Percentiles rank a stretch among this genome's conserved stretches.
Conservation (phyloP, 1,139 yeast species). For the Ogataea hybrid region DNA sequence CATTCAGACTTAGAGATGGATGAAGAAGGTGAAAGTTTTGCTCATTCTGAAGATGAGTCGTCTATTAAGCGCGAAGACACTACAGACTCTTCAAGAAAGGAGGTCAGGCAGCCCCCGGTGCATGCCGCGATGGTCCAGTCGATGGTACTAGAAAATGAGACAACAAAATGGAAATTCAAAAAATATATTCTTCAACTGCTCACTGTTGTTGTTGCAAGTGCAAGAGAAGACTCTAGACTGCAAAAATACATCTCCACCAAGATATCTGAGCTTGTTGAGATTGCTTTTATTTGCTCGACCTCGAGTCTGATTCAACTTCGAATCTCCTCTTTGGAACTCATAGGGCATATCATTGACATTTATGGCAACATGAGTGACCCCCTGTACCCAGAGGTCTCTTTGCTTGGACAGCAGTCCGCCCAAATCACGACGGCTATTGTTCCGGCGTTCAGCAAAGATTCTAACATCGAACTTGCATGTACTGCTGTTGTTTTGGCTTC, state of each 20-base stretch:
- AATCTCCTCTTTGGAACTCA: slow-evolving; percentile 61
- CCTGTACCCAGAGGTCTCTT: slow-evolving; percentile 64
- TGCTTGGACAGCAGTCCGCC: slow-evolving; percentile 91
- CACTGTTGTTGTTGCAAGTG: slow-evolving; percentile 45
- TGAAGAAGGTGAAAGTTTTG: slow-evolving; percentile 27
- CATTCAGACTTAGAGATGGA: slow-evolving; percentile 15
- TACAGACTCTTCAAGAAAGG: slow-evolving; percentile 22
- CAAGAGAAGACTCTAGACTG: slow-evolving; percentile 41
- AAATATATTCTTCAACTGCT: slow-evolving; percentile 59
- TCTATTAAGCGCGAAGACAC: slow-evolving; percentile 18
- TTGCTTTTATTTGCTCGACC: slow-evolving; percentile 85
- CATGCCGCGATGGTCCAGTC: slow-evolving; percentile 24
- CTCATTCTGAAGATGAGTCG: slow-evolving; percentile 27
- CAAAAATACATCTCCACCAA: slow-evolving; percentile 45
- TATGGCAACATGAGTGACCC: slow-evolving; percentile 63
- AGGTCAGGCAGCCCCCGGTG: slow-evolving; percentile 3
- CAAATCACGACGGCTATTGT: slow-evolving; percentile 87
- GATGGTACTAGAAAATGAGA: slow-evolving; percentile 48
- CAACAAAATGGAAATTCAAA: slow-evolving; percentile 69
- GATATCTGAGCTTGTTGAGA: slow-evolving; percentile 70
- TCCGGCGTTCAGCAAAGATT: slow-evolving; percentile 80
- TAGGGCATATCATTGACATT: slow-evolving; percentile 56
- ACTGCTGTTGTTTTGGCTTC: slow-evolving; percentile 81
- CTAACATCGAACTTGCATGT: slow-evolving; percentile 71
- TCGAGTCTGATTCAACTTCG: slow-evolving; percentile 63